Evolutionary conservation across 257 asterid genomes (phyloP).

Genomic region (Euphrasia confusa): DNA sequence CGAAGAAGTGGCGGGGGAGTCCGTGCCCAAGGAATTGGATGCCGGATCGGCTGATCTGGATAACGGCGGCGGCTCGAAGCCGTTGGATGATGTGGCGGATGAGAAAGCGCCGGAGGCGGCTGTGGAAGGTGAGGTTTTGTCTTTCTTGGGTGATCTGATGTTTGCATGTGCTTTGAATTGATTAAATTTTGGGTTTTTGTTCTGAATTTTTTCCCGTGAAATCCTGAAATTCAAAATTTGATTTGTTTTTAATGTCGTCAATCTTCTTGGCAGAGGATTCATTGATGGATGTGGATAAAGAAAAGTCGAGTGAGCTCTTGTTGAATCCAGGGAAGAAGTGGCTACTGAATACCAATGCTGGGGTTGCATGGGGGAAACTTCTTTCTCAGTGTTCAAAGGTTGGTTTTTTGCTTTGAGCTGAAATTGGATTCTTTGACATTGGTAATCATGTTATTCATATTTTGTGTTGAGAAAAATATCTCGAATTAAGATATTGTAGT

Average conservation of each 20-base stretch:
- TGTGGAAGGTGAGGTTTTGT: constrained; percentile 42
- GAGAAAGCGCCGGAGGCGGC: constrained; percentile 26
- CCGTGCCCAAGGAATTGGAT: constrained; percentile 47
- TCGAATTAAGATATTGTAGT: neutral
- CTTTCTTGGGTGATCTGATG: constrained; percentile 21
- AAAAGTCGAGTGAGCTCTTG: constrained; percentile 33
- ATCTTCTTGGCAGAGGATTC: constrained; percentile 37
- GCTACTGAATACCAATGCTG: constrained; percentile 43
- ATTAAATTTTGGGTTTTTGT: neutral
- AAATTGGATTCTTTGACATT: constrained; percentile 8
- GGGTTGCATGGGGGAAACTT: constrained; percentile 85
- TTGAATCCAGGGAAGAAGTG: constrained; percentile 47
- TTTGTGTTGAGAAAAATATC: neutral
- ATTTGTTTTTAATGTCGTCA: constrained; percentile 1
- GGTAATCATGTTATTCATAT: neutral
- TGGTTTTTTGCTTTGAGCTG: constrained; percentile 9
- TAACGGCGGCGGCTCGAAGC: too few species aligned
- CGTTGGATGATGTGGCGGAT: too few species aligned
- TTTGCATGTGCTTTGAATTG: constrained; percentile 22
- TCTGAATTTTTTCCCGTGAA: neutral
- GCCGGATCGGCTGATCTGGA: constrained; percentile 66
- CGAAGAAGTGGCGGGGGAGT: constrained; percentile 27
- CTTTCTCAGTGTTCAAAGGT: constrained; percentile 76
- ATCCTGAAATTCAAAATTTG: neutral
- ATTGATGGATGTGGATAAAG: constrained; percentile 37